Evolutionary conservation across 371 early-diverging fungal species (phyloP), one percentile per base, ranked within the genome.

Genomic region (Saksenaea oblongispora): DNA sequence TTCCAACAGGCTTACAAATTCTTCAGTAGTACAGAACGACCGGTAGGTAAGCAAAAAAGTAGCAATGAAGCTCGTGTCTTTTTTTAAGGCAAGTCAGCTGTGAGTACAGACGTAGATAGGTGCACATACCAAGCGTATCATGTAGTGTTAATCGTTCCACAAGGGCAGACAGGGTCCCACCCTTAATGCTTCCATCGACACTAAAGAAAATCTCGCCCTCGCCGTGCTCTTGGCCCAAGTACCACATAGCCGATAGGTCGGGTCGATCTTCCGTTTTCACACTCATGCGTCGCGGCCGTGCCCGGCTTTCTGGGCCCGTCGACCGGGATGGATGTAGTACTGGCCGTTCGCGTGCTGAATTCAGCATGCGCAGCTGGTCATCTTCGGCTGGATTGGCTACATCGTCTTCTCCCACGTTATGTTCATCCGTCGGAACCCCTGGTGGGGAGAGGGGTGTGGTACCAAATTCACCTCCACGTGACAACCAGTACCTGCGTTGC

Each of bases 131-230:
- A 5, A 76, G 73, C 14, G 66, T 73, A 58, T 95, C 93, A 64
- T 96, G 97, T 7, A 91, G 78, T 1, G 96, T 96, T 61, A 97
- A 80, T 5, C 93, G 84, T 76, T 96, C 97, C 4, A 96, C 89
- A 51, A 97, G 75, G 0, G 93, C 93, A 9, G 80, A 73, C 44
- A 96, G 78, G 7, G 95, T 96, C 24, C 95, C 96, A 53, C 94
- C 95, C 66, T 88, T 91, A 59, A 97, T 89, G 56, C 78, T 79
- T 7, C 89, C 90, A 34, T 96, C 96, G 72, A 84, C 84, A 59
- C 88, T 89, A 75, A 94, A 87, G 7, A 89, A 79, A 58, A 96
- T 84, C 22, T 94, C 95, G 9, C 85, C 78, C 24, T 82, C 85
- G 2, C 78, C 71, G 63, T 92, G 92, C 65, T 95, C 95, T 64